Evolutionary conservation across 139 green algal species (phyloP).

Genomic region (Closterium sp.): DNA sequence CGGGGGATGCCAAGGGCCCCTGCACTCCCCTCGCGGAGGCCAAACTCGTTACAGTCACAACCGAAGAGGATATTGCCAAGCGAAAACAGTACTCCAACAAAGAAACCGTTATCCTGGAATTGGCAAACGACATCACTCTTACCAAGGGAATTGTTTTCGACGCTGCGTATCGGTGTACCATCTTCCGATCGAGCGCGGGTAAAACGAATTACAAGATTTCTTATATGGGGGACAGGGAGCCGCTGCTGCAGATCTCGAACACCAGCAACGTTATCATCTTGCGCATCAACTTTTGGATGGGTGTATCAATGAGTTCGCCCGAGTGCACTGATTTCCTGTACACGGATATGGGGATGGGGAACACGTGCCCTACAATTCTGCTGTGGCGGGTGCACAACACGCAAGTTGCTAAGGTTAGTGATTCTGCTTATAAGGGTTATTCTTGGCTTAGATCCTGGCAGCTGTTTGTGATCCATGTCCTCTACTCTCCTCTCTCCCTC

Average conservation of each 20-base stretch:
- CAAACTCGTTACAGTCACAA: not conserved
- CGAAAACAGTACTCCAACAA: not conserved
- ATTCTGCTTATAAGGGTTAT: too few relatives aligned
- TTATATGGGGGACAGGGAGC: not conserved
- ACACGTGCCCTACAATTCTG: not conserved
- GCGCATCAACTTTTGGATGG: not conserved
- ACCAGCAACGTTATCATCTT: not conserved
- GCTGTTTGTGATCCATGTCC: too few relatives aligned
- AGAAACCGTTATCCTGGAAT: not conserved
- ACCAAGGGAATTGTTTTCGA: not conserved
- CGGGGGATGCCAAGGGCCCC: not conserved
- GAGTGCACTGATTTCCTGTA: not conserved
- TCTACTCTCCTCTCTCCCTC: too few relatives aligned
- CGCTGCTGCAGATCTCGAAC: not conserved
- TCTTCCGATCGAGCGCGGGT: not conserved
- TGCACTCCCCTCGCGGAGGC: not conserved
- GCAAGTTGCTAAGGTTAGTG: not conserved
- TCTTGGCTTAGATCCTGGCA: too few relatives aligned
- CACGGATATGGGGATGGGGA: not conserved
- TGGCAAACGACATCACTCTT: not conserved
- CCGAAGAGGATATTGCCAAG: not conserved
- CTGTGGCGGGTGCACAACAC: not conserved
- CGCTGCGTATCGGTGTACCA: not conserved
- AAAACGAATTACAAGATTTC: not conserved
- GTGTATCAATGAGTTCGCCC: not conserved